Evolutionary conservation across 352 stramenopile species (phyloP).

Genomic region (Elongisporangium anandrum): DNA sequence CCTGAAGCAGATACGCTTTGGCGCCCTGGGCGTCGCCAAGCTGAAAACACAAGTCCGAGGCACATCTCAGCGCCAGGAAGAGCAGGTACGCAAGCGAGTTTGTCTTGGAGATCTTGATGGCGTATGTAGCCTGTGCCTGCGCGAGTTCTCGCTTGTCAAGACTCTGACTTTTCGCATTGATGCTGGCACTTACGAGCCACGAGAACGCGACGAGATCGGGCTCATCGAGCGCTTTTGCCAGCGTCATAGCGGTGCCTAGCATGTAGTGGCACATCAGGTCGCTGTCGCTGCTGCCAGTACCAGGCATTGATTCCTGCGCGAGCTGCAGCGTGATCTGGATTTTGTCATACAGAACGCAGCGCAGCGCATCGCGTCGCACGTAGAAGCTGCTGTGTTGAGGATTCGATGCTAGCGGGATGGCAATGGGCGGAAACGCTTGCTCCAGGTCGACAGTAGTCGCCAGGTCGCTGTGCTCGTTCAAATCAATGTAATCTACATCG

Average conservation of each 20-base stretch:
- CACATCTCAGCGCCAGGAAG: slow-evolving; percentile 33
- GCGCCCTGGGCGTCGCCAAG: slow-evolving; percentile 6
- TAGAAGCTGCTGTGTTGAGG: slow-evolving; percentile 10
- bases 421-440: not conserved
- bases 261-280: slow-evolving; percentile 25
- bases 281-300: slow-evolving; percentile 6
- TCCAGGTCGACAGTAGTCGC: not conserved
- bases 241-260: slow-evolving; percentile 33
- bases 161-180: slow-evolving; percentile 24
- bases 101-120: slow-evolving; percentile 23
- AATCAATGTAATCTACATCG: slow-evolving; percentile 39
- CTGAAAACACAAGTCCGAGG: slow-evolving; percentile 21
- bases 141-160: slow-evolving; percentile 16
- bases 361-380: slow-evolving; percentile 31
- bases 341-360: slow-evolving; percentile 29
- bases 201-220: slow-evolving; percentile 37
- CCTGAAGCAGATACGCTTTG: slow-evolving; percentile 22
- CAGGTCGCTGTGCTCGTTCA: slow-evolving; percentile 13
- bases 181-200: slow-evolving; percentile 41
- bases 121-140: slow-evolving; percentile 24
- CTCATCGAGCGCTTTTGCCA: slow-evolving; percentile 32
- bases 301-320: slow-evolving; percentile 15
- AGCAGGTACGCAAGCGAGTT: slow-evolving; percentile 28
- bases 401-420: not conserved
- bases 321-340: slow-evolving; percentile 39